These are phyloP conservation scores for Furcasterigmium furcatum DNA, from an alignment of 2,329 filamentous ascomycete species.

Conservation along the genomic window DNA sequence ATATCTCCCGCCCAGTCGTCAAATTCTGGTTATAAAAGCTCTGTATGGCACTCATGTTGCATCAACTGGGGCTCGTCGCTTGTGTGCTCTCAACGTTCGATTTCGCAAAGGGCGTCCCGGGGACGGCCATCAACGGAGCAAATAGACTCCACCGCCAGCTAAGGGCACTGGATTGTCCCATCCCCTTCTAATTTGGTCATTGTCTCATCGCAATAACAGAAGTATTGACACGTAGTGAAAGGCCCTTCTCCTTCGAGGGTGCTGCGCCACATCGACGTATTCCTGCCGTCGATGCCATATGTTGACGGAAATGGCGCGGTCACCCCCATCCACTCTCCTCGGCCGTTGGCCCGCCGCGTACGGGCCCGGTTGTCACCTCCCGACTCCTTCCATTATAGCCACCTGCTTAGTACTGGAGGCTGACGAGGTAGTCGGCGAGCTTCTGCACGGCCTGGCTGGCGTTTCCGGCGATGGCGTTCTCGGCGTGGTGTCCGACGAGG, in stretches of 20 bases:
- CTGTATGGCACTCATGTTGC: too few species aligned
- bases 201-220: constrained; percentile 3
- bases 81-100: constrained; percentile 4
- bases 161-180: background rate
- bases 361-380: background rate
- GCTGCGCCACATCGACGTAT: too few species aligned
- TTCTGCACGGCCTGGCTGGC: constrained; percentile 76
- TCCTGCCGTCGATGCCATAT: background rate
- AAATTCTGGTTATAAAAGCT: too few species aligned
- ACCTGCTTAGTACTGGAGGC: constrained; percentile 65
- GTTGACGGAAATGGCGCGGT: background rate
- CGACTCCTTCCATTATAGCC: background rate
- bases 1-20: too few species aligned
- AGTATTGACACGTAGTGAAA: background rate
- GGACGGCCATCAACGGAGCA: background rate
- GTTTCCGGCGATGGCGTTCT: constrained; percentile 69
- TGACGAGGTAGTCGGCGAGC: constrained; percentile 83
- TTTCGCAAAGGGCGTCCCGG: background rate
- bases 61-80: constrained; percentile 4
- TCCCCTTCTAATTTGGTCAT: constrained; percentile 3
- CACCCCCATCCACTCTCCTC: background rate
- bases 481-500: constrained; percentile 82
- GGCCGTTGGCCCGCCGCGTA: background rate
- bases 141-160: constrained; percentile 8
- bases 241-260: background rate